A percentile compares a stretch with the other conserved stretches of the same genome.
Conservation (phyloP, 2,329 filamentous ascomycete genomes). For the Verticillium klebahnii region DNA sequence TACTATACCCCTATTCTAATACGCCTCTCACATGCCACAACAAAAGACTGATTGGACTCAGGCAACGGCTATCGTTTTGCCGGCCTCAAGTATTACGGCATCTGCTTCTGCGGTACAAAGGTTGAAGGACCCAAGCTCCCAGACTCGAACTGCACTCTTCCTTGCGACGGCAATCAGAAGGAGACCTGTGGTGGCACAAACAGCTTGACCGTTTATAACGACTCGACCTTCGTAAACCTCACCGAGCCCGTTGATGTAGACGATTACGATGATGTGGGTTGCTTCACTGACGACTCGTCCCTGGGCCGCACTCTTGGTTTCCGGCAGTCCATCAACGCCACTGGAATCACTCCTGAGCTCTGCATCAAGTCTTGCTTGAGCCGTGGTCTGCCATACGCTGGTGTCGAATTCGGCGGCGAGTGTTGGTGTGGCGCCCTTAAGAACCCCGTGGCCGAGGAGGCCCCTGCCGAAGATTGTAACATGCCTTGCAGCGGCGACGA, state of each 20-base stretch:
- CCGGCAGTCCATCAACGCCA: constrained; percentile 29
- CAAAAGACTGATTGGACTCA: constrained; percentile 9
- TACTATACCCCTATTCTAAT: constrained; percentile 6
- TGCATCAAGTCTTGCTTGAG: constrained; percentile 38
- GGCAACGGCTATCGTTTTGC: constrained; percentile 46
- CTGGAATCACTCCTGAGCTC: constrained; percentile 34
- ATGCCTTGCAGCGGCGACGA: constrained; percentile 47
- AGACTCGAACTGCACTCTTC: constrained; percentile 52
- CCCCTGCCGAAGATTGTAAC: constrained; percentile 36
- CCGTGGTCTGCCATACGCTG: constrained; percentile 42
- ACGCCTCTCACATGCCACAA: neutral
- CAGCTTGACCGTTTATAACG: constrained; percentile 42
- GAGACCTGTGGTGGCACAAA: constrained; percentile 43
- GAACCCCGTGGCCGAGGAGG: constrained; percentile 37
- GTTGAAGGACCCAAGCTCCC: constrained; percentile 45
- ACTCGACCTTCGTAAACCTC: constrained; percentile 36
- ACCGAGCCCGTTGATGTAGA: constrained; percentile 37
- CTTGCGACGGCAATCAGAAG: constrained; percentile 41
- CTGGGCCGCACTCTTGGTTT: constrained; percentile 41
- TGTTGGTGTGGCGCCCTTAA: constrained; percentile 47
- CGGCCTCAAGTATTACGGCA: constrained; percentile 45
- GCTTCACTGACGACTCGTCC: constrained; percentile 45
- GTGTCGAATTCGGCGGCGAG: constrained; percentile 37
- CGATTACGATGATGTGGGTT: constrained; percentile 57
- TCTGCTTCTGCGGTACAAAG: constrained; percentile 49